phyloP scores from a whole-genome alignment of 306 rosid species.

The Fragaria vesca region DNA sequence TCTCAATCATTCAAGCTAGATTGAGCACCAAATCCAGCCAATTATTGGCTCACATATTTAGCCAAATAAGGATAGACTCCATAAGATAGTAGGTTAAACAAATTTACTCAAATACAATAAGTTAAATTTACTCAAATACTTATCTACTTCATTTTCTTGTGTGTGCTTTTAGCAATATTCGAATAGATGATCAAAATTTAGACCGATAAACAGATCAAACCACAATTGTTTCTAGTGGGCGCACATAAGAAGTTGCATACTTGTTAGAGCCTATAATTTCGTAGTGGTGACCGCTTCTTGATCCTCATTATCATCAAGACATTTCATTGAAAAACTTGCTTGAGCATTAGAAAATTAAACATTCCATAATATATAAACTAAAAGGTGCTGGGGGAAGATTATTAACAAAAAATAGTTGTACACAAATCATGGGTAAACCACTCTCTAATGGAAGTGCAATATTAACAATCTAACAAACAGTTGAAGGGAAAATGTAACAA shows the following conservation, averaged over 20 bases:
- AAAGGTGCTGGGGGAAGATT: too few relatives aligned
- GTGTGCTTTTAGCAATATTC: neutral
- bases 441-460: neutral
- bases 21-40: constrained; percentile 1
- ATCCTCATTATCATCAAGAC: neutral
- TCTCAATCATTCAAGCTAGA: constrained; percentile 17
- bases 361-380: neutral
- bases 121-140: neutral
- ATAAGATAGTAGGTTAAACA: neutral
- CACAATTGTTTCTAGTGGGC: neutral
- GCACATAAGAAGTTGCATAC: neutral
- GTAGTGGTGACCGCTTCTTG: neutral
- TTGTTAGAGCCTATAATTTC: neutral
- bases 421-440: neutral
- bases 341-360: too few relatives aligned
- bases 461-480: neutral
- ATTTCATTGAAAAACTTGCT: neutral
- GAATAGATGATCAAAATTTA: neutral
- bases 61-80: neutral
- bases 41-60: neutral
- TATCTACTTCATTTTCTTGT: neutral
- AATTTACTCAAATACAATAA: neutral
- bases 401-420: neutral
- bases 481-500: constrained; percentile 1
- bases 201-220: too few relatives aligned